Evolutionary conservation across 2,329 filamentous ascomycete genomes (phyloP), one percentile per base, ranked within the genome.

Genomic region (Fonsecaea monophora): DNA sequence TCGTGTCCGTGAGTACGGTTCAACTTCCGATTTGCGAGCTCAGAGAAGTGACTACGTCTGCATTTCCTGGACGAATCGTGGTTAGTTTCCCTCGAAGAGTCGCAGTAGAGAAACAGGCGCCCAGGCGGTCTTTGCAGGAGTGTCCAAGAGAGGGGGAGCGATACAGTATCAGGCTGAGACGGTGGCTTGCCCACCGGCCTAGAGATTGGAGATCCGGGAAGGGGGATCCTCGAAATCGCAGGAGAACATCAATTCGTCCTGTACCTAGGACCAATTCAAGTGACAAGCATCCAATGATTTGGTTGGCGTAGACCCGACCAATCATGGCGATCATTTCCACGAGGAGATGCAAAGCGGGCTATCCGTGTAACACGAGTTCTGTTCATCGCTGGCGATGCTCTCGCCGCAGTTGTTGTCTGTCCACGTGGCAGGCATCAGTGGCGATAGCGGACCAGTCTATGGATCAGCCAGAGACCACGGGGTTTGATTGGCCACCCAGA

Each of bases 91-190:
- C 12, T n/a, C 38, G 38, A 40, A 18, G 12, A 6, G 9, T 10
- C 34, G 30, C 42, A 60, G 30, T 18, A 12, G 30, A 38, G 34
- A 18, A 35, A 30, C 15, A 40, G 7, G 48, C 18, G n/a, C 18
- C 12, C 12, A 48, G 18, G 50, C 34, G 13, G 18, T 35, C n/a
- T 50, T 61, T 15, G 30, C 18, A 45, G 15, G 9, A 53, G 30
- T 21, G 34, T 21, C 9, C 48, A 30, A 40, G 48, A 10, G 18
- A 50, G 25, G 57, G 38, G 56, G 32, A 50, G 53, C 50, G 30
- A 45, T 18, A 56, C 37, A 60, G 63, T 65, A 56, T 65, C 63
- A 65, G 63, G 63, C 63, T 65, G 63, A 65, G 63, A 65, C 63
- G 55, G 48, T 48, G 56, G 50, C 53, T 37, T 57, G 50, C 50